These are phyloP conservation scores for Castanospermum australe DNA, from an alignment of 306 rosid species.

Conservation along the genomic window DNA sequence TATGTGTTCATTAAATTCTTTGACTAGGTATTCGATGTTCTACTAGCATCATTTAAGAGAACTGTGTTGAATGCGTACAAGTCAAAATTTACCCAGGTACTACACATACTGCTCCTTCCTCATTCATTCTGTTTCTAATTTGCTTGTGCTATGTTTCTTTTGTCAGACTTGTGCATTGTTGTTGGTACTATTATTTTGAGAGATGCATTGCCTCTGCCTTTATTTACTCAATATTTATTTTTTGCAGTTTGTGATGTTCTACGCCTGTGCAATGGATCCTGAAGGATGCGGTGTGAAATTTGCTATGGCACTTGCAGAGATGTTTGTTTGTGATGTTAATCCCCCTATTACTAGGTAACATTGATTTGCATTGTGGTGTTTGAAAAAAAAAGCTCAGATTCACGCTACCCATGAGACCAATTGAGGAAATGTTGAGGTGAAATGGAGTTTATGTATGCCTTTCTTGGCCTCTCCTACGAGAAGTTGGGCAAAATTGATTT, in stretches of 20 bases:
- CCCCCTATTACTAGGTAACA: slow-evolving; percentile 62
- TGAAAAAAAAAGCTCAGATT: background rate
- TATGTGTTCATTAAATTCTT: background rate
- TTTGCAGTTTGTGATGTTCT: slow-evolving; percentile 87
- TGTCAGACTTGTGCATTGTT: background rate
- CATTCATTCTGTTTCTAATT: background rate
- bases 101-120: background rate
- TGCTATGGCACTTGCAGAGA: slow-evolving; percentile 53
- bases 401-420: too few species aligned
- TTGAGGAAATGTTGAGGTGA: too few species aligned
- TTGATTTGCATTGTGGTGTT: background rate
- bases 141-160: too few species aligned
- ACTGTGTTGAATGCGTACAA: slow-evolving; percentile 78
- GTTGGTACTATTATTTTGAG: background rate
- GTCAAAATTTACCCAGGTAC: slow-evolving; percentile 95
- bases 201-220: background rate
- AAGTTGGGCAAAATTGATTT: background rate
- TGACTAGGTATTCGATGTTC: slow-evolving; percentile 68
- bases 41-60: slow-evolving; percentile 62
- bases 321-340: slow-evolving; percentile 40
- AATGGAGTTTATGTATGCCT: too few species aligned
- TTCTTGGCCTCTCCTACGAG: background rate
- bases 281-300: slow-evolving; percentile 72
- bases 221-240: too few species aligned
- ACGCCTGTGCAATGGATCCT: slow-evolving; percentile 86